Evolutionary conservation across 2,329 filamentous ascomycete genomes (phyloP).

Genomic region (Polytolypa hystricis): DNA sequence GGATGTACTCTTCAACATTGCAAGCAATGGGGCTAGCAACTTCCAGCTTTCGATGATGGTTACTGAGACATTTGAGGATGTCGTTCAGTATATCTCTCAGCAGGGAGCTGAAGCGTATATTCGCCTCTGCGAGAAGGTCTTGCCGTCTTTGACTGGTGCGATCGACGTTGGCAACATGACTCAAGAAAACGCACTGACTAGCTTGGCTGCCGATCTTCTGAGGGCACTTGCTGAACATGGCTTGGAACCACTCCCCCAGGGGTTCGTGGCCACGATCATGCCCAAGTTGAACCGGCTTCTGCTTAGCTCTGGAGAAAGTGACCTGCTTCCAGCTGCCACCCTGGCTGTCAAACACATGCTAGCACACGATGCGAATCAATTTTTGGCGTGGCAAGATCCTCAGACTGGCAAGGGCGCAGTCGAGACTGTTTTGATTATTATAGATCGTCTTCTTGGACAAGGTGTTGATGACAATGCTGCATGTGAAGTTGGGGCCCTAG

Average conservation of each 20-base stretch:
- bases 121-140: constrained; percentile 69
- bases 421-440: constrained; percentile 80
- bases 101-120: constrained; percentile 58
- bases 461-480: constrained; percentile 85
- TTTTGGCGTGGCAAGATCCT: constrained; percentile 73
- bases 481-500: constrained; percentile 89
- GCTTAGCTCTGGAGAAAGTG: constrained; percentile 73
- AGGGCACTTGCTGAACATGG: constrained; percentile 72
- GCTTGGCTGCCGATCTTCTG: constrained; percentile 76
- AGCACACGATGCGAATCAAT: constrained; percentile 76
- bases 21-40: constrained; percentile 77
- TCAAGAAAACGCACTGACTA: constrained; percentile 66
- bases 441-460: constrained; percentile 77
- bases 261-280: constrained; percentile 74
- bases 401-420: constrained; percentile 69
- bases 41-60: constrained; percentile 85
- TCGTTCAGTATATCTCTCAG: constrained; percentile 58
- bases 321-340: constrained; percentile 76
- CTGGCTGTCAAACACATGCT: constrained; percentile 83
- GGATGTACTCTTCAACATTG: constrained; percentile 77
- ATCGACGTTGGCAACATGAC: constrained; percentile 82
- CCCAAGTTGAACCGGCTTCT: constrained; percentile 78
- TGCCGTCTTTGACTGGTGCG: constrained; percentile 77
- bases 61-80: constrained; percentile 81
- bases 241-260: constrained; percentile 70